phyloP scores from a whole-genome alignment of 805 yeast species.

The Zygotorulaspora danielsina region DNA sequence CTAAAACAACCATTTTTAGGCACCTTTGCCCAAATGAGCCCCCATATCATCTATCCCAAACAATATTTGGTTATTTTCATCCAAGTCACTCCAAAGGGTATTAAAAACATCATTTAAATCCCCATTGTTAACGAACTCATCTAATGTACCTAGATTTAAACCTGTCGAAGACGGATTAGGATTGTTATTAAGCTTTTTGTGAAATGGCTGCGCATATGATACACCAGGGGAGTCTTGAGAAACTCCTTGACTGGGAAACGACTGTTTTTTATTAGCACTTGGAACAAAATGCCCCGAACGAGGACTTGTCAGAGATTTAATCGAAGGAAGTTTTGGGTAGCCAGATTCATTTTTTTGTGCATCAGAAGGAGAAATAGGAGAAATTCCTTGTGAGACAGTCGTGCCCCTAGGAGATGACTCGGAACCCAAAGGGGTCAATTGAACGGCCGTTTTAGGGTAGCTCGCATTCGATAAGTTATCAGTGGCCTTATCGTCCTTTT shows the following conservation, averaged over 20 bases:
- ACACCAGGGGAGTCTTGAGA: not conserved
- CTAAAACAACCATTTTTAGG: too few species aligned
- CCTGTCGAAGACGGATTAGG: conserved; percentile 1
- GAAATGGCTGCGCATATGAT: not conserved
- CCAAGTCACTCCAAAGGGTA: conserved; percentile 30
- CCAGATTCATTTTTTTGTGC: not conserved
- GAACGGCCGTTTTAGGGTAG: conserved; percentile 13
- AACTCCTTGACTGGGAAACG: not conserved
- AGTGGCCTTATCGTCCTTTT: conserved; percentile 7
- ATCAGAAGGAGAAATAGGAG: not conserved
- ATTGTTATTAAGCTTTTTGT: not conserved
- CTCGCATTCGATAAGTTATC: not conserved
- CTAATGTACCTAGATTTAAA: conserved; percentile 32
- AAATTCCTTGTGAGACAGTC: not conserved
- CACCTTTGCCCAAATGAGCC: not conserved
- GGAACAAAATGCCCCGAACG: too few species aligned
- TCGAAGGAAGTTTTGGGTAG: conserved; percentile 7
- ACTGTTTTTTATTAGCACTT: not conserved
- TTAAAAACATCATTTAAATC: conserved; percentile 30
- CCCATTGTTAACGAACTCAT: conserved; percentile 31
- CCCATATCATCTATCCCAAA: conserved; percentile 4
- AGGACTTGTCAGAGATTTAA: conserved; percentile 2
- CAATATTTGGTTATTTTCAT: conserved; percentile 5
- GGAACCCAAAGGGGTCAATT: conserved; percentile 6
- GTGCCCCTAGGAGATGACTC: not conserved